Percentiles rank a stretch among this genome's conserved stretches.
Evolutionary conservation across 1,284 basidiomycete species (phyloP).

Genomic region (Cutaneotrichosporon sp.): DNA sequence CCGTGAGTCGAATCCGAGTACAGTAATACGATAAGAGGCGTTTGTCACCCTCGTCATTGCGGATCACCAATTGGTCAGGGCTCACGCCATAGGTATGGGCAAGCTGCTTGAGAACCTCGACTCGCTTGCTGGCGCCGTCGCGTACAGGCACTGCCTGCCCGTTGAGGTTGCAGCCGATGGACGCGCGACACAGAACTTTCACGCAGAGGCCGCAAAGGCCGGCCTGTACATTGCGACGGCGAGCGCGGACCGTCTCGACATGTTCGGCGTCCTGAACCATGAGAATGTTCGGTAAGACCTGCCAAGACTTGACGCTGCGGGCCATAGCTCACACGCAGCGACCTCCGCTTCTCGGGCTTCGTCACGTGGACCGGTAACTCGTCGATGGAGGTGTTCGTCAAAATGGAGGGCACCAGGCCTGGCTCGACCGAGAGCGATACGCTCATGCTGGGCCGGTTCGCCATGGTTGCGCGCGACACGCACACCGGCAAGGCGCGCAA

Average conservation of each 20-base stretch:
- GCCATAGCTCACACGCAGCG: conserved; percentile 33
- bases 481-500: conserved; percentile 63
- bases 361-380: conserved; percentile 73
- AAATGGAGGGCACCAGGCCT: conserved; percentile 66
- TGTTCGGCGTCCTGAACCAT: conserved; percentile 47
- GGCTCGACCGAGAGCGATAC: conserved; percentile 60
- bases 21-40: not conserved
- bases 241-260: conserved; percentile 65
- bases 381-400: conserved; percentile 77
- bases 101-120: conserved; percentile 62
- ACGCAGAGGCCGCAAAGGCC: conserved; percentile 60
- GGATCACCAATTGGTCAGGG: not conserved
- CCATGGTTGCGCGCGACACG: conserved; percentile 77
- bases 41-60: not conserved
- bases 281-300: conserved; percentile 6
- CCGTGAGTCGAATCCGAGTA: conserved; percentile 35
- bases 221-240: conserved; percentile 81
- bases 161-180: conserved; percentile 20
- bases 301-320: not conserved
- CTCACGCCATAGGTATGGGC: conserved; percentile 46
- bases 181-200: conserved; percentile 45
- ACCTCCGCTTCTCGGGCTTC: conserved; percentile 72
- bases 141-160: conserved; percentile 72
- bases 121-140: conserved; percentile 74
- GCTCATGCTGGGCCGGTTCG: conserved; percentile 61